phyloP scores from a whole-genome alignment of 768 basidiomycete genomes.

The Hygrocybe punicea region DNA sequence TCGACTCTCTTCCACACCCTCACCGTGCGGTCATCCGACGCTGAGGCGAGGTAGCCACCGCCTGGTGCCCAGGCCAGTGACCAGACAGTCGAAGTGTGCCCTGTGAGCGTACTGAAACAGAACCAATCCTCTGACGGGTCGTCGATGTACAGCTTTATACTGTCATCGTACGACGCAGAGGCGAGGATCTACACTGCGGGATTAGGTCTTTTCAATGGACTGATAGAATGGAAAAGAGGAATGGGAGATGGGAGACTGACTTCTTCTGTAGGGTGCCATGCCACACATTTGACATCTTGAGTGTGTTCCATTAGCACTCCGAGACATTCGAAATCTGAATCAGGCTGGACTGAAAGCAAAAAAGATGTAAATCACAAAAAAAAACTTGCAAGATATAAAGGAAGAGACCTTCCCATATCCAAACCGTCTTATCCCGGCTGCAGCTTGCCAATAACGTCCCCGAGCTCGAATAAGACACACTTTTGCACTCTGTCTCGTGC shows the following conservation, averaged over 20 bases:
- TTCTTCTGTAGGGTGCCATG: constrained; percentile 96
- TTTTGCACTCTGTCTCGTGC: constrained; percentile 96
- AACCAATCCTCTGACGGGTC: constrained; percentile 96
- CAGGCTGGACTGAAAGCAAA: constrained; percentile 66
- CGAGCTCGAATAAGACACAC: constrained; percentile 77
- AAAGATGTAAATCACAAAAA: not conserved
- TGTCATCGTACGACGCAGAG: constrained; percentile 95
- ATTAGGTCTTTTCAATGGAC: constrained; percentile 14
- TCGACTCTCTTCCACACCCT: constrained; percentile 76
- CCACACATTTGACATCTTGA: constrained; percentile 93
- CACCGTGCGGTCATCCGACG: constrained; percentile 80
- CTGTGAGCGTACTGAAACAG: constrained; percentile 74
- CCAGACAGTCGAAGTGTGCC: constrained; percentile 91
- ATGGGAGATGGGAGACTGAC: constrained; percentile 39
- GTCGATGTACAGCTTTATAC: constrained; percentile 88
- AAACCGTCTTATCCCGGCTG: constrained; percentile 94
- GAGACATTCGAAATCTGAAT: constrained; percentile 92
- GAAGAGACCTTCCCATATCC: constrained; percentile 99
- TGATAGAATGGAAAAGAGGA: constrained; percentile 2
- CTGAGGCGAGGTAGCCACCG: constrained; percentile 79
- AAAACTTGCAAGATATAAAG: constrained; percentile 10
- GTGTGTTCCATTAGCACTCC: constrained; percentile 94
- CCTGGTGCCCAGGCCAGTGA: constrained; percentile 75
- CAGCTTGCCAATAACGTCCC: constrained; percentile 88
- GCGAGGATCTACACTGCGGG: constrained; percentile 73